phyloP scores from a whole-genome alignment of 148 eudicot species.

The Rhododendron mucronatum region DNA sequence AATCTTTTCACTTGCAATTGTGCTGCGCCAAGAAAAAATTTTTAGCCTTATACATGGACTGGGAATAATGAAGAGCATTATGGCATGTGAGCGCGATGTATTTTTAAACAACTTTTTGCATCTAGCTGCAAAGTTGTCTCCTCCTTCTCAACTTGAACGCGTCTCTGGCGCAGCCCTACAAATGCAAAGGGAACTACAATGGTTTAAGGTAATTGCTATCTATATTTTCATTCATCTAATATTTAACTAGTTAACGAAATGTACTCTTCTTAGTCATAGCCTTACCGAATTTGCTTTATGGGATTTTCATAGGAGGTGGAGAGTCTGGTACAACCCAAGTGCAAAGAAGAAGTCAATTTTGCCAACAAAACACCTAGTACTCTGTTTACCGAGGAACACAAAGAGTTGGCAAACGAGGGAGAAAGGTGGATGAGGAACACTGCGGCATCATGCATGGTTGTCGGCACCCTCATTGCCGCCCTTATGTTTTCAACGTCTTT shows the following conservation, averaged over 20 bases:
- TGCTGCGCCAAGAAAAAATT: slow-evolving; percentile 5
- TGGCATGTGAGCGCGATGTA: neutral
- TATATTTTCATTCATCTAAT: too few relatives aligned
- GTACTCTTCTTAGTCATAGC: neutral
- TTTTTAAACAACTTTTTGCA: neutral
- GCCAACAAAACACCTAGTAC: slow-evolving; percentile 8
- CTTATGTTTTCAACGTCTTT: neutral
- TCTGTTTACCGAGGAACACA: slow-evolving; percentile 24
- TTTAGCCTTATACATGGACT: slow-evolving; percentile 11
- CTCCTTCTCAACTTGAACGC: too few relatives aligned
- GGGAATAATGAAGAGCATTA: neutral
- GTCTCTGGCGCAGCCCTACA: too few relatives aligned
- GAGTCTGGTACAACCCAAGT: slow-evolving; percentile 18
- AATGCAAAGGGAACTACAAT: too few relatives aligned
- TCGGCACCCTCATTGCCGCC: slow-evolving; percentile 5
- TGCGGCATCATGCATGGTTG: slow-evolving; percentile 22
- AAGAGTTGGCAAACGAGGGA: slow-evolving; percentile 15
- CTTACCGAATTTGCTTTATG: neutral
- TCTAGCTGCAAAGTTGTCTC: too few relatives aligned
- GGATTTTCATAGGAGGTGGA: slow-evolving; percentile 22
- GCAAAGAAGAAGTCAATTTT: neutral
- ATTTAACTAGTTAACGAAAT: too few relatives aligned
- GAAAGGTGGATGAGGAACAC: slow-evolving; percentile 32
- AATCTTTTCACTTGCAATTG: slow-evolving; percentile 12
- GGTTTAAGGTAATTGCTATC: too few relatives aligned